These are phyloP conservation scores for Nigrograna mackinnonii DNA, from an alignment of 2,329 filamentous ascomycete genomes.

Conservation along the genomic window DNA sequence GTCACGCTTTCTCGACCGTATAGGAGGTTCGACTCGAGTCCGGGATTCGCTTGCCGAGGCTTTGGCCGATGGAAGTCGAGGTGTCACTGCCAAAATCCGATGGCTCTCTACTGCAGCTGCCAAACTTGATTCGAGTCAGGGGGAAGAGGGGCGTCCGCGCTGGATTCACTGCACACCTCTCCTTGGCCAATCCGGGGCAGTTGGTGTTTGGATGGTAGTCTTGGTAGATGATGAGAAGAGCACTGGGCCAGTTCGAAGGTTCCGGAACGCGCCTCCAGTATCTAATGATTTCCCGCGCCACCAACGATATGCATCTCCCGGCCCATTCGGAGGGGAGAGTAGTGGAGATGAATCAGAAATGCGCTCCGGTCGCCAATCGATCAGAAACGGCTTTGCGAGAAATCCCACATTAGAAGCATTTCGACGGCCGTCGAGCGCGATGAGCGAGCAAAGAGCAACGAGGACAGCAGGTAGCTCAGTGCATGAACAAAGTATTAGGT, in stretches of 20 bases:
- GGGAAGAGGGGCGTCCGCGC: slow-evolving; percentile 63
- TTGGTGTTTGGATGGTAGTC: slow-evolving; percentile 80
- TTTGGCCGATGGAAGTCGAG: slow-evolving; percentile 64
- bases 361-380: background rate
- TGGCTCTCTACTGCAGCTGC: slow-evolving; percentile 57
- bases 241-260: slow-evolving; percentile 20
- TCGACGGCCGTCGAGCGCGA: slow-evolving; percentile 8
- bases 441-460: slow-evolving; percentile 9
- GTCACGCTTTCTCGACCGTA: slow-evolving; percentile 52
- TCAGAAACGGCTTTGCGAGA: slow-evolving; percentile 1
- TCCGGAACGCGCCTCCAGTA: slow-evolving; percentile 35
- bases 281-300: slow-evolving; percentile 22
- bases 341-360: slow-evolving; percentile 8
- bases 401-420: slow-evolving; percentile 6
- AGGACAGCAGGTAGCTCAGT: slow-evolving; percentile 7
- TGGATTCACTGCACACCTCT: slow-evolving; percentile 82
- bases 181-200: slow-evolving; percentile 65
- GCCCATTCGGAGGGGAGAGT: slow-evolving; percentile 4
- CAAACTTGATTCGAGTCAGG: slow-evolving; percentile 44
- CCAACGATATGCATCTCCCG: background rate
- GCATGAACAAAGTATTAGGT: slow-evolving; percentile 13
- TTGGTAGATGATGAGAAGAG: slow-evolving; percentile 63
- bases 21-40: slow-evolving; percentile 55
- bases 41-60: slow-evolving; percentile 61
- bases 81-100: slow-evolving; percentile 74